Base-by-base conservation (phyloP, 2,329 filamentous ascomycete species). In the Trichophyton verrucosum region DNA sequence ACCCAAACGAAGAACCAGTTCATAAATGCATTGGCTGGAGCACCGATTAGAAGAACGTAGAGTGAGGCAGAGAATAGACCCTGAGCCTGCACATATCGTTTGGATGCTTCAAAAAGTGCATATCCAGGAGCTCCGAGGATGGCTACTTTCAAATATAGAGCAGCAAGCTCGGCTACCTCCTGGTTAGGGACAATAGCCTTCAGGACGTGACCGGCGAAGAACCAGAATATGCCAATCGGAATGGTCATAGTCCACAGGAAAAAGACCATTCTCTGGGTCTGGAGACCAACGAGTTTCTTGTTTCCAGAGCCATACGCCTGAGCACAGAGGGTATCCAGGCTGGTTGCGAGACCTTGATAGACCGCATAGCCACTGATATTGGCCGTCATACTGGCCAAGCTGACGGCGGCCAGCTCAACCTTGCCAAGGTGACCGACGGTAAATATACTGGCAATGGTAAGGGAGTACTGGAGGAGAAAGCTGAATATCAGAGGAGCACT, bases 261-360 rank as follows among this genome's bases (percentile, higher is more conserved):
- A 69, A 80, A 87, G 1, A 88, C 78, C 88, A 92, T 92, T 61
- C 88, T 81, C 74, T 94, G 88, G 64, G 89, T 81, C 68, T 94
- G 89, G 60, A 94, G 73, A 1, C 89, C 92, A 62, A 97, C 92
- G 3, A 97, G 82, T 66, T 91, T 88, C 70, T 88, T 95, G 71
- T 87, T 88, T 0, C 92, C 92, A 0, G 89, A 95, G 1, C 94
- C 92, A 70, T 95, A 97, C 0, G 94, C 92, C 73, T 97, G 92
- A 0, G 92, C 84, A 72, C 92, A 96, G 1, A 97, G 83, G 0
- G 92, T 97, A 74, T 97, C 92, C 42, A 97, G 79, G 65, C 87
- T 89, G 3, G 92, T 97, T 0, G 91, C 87, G 13, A 97, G 80
- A n/a, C 91, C 88, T 69, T 91, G 87, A 69, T 89, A 87, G 15